Evolutionary conservation across 441 rosid species (phyloP).

Genomic region (Populus tomentosa): DNA sequence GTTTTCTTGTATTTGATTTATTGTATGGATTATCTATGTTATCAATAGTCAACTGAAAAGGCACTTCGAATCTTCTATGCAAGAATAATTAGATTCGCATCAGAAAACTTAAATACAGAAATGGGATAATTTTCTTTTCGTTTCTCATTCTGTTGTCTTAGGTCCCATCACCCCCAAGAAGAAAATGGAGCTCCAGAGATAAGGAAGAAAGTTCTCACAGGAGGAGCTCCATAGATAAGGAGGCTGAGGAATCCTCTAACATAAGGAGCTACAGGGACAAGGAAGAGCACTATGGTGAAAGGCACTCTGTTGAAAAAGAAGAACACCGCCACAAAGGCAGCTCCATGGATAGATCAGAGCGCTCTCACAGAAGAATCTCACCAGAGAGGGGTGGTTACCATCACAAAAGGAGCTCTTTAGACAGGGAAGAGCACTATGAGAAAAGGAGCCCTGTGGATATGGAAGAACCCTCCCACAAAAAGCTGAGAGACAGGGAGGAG

Average conservation of each 20-base stretch:
- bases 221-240: constrained; percentile 22
- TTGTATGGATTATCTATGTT: background rate
- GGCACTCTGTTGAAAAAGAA: constrained; percentile 23
- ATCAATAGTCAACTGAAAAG: background rate
- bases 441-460: background rate
- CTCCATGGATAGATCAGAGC: constrained; percentile 32
- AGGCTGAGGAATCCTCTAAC: constrained; percentile 19
- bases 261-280: constrained; percentile 24
- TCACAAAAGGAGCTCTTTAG: constrained; percentile 23
- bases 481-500: background rate
- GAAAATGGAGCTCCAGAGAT: constrained; percentile 36
- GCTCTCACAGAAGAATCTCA: constrained; percentile 23
- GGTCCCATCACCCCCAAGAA: constrained; percentile 89
- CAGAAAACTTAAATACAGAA: background rate
- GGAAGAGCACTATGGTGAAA: constrained; percentile 31
- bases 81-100: background rate
- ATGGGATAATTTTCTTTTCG: background rate
- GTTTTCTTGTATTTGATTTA: background rate
- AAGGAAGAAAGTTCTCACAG: constrained; percentile 24
- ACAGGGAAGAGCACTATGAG: constrained; percentile 18
- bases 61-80: background rate
- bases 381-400: constrained; percentile 28
- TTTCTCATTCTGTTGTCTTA: constrained; percentile 18
- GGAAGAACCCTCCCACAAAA: constrained; percentile 16
- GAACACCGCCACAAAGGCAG: constrained; percentile 22